phyloP scores from a whole-genome alignment of 306 rosid genomes.

The Boehmeria nivea region DNA sequence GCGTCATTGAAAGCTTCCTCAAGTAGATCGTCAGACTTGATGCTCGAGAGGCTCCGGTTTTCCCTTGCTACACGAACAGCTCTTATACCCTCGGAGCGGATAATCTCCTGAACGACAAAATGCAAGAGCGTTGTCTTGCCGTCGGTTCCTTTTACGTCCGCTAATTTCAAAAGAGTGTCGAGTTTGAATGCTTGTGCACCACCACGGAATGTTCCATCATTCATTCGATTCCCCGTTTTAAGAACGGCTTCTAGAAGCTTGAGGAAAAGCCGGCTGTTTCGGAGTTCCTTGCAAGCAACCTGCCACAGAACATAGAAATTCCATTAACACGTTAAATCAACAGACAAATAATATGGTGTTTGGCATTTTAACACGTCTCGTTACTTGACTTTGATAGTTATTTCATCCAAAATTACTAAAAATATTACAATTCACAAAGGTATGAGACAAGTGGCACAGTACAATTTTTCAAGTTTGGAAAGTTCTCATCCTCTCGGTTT shows the following conservation, averaged over 20 bases:
- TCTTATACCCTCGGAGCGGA: conserved; percentile 84
- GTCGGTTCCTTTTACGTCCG: conserved; percentile 91
- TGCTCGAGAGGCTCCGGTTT: conserved; percentile 51
- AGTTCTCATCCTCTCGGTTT: too few relatives aligned
- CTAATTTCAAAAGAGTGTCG: conserved; percentile 77
- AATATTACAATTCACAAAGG: too few relatives aligned
- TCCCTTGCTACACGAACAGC: conserved; percentile 49
- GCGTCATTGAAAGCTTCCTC: conserved; percentile 37
- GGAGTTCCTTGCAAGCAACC: conserved; percentile 84
- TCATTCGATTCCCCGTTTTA: conserved; percentile 97
- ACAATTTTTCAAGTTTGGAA: too few relatives aligned
- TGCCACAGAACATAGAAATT: conserved; percentile 33
- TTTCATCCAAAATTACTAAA: too few relatives aligned
- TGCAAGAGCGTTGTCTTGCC: conserved; percentile 90
- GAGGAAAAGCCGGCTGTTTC: conserved; percentile 79
- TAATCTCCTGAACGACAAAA: conserved; percentile 90
- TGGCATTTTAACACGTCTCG: too few relatives aligned
- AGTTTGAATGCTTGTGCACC: conserved; percentile 95
- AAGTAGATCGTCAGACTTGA: conserved; percentile 54
- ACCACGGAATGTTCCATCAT: conserved; percentile 90
- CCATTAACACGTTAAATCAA: conserved; percentile 6
- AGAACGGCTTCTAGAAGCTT: conserved; percentile 99
- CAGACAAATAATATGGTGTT: not conserved
- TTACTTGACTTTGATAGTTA: too few relatives aligned
- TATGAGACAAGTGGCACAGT: too few relatives aligned